A percentile compares a stretch with the other conserved stretches of the same genome.
phyloP scores from a whole-genome alignment of 2,329 filamentous ascomycete genomes.

The Microsporum ferrugineum region DNA sequence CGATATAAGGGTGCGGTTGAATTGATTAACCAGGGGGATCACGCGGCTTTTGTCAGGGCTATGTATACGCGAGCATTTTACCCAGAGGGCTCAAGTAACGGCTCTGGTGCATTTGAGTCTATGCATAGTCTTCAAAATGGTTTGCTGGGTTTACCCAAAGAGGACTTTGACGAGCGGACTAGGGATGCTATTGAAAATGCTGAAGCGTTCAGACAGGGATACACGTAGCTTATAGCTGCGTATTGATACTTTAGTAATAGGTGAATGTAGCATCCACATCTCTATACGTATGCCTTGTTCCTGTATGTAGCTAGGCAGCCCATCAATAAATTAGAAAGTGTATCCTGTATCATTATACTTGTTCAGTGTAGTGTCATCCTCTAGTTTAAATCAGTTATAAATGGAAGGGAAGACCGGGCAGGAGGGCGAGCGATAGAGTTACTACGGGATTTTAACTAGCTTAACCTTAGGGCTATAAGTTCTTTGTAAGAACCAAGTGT shows the following conservation, averaged over 20 bases:
- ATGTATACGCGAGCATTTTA: slow-evolving; percentile 50
- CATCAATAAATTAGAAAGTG: too few species aligned
- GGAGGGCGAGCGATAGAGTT: too few species aligned
- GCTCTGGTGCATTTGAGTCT: slow-evolving; percentile 4
- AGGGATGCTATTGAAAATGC: slow-evolving; percentile 1
- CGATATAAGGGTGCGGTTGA: slow-evolving; percentile 41
- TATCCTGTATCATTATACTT: too few species aligned
- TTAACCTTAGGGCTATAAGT: too few species aligned
- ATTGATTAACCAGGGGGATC: slow-evolving; percentile 35
- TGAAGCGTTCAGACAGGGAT: background rate
- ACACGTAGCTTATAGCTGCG: background rate
- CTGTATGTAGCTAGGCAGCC: too few species aligned
- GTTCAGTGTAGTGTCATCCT: too few species aligned
- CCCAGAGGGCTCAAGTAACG: slow-evolving; percentile 22
- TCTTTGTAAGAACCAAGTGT: too few species aligned
- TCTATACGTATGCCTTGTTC: too few species aligned
- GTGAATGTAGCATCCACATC: too few species aligned
- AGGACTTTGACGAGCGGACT: slow-evolving; percentile 18
- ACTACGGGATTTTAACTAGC: too few species aligned
- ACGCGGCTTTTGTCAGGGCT: slow-evolving; percentile 36
- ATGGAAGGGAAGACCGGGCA: too few species aligned
- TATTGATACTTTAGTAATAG: background rate
- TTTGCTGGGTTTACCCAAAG: slow-evolving; percentile 15
- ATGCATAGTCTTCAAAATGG: slow-evolving; percentile 12
- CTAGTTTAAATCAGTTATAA: too few species aligned